Conservation (phyloP, 257 asterid genomes). For the Misopates orontium region DNA sequence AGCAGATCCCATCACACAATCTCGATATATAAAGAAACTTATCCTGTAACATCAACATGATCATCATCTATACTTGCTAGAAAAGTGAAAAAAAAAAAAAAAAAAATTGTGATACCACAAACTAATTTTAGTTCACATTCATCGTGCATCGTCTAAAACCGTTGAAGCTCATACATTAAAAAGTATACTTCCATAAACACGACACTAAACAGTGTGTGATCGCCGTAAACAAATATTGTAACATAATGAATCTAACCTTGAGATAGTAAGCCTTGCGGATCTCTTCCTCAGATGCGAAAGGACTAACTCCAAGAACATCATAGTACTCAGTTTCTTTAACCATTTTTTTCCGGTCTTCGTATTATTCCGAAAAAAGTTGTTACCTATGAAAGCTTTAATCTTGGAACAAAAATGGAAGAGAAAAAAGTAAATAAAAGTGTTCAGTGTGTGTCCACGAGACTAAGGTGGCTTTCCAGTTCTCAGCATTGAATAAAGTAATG, state of each 20-base stretch:
- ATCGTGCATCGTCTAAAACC: no score
- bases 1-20: no score
- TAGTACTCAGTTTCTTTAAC: slow-evolving; percentile 86
- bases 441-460: slow-evolving; percentile 36
- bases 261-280: slow-evolving; percentile 84
- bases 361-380: not conserved
- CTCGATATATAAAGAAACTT: no score
- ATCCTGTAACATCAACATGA: no score
- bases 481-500: slow-evolving; percentile 40
- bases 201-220: not conserved
- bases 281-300: slow-evolving; percentile 79
- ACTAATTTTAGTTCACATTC: no score
- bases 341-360: slow-evolving; percentile 40
- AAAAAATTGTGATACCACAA: no score
- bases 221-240: no score
- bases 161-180: no score
- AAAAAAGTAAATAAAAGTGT: slow-evolving; percentile 18
- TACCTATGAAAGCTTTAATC: slow-evolving; percentile 29
- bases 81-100: not conserved
- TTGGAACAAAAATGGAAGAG: slow-evolving; percentile 15
- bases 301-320: slow-evolving; percentile 66
- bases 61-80: no score
- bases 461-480: slow-evolving; percentile 61
- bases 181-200: no score
- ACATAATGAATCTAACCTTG: slow-evolving; percentile 61